Conservation (phyloP, 169 alveolate species). For the Ichthyophthirius multifiliis region DNA sequence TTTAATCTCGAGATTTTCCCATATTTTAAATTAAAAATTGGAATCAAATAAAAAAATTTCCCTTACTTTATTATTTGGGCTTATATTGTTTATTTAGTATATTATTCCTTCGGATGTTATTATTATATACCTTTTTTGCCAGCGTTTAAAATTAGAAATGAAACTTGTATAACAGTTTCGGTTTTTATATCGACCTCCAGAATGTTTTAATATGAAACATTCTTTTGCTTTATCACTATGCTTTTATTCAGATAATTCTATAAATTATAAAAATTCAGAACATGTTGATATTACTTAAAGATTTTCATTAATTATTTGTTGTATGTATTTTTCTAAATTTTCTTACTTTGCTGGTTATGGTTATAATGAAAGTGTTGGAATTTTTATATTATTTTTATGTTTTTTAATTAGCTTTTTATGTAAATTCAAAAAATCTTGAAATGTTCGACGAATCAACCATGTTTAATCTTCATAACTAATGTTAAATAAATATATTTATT, state of each 20-base stretch:
- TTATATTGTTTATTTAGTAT: constrained; percentile 9
- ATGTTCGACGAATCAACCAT: too few species aligned
- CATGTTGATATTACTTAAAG: too few species aligned
- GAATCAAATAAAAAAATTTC: constrained; percentile 22
- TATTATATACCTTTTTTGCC: constrained; percentile 28
- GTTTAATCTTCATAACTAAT: too few species aligned
- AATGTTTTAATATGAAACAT: constrained; percentile 4
- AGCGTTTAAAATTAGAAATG: not conserved
- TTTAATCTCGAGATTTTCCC: constrained; percentile 36
- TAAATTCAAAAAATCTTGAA: too few species aligned
- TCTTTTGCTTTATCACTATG: constrained; percentile 24
- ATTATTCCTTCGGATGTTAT: constrained; percentile 27
- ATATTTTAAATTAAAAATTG: constrained; percentile 9
- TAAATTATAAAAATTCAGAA: constrained; percentile 20
- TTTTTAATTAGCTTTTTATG: too few species aligned
- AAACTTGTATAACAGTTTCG: constrained; percentile 9
- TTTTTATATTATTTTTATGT: too few species aligned
- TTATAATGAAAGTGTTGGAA: too few species aligned
- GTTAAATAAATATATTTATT: too few species aligned
- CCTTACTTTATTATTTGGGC: not conserved
- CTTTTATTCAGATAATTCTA: constrained; percentile 29
- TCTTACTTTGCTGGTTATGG: too few species aligned
- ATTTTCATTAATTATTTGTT: too few species aligned
- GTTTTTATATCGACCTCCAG: constrained; percentile 29
- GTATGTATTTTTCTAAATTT: too few species aligned